Conservation (phyloP, 192 early-diverging fungal species). For the Haplosporangium gracile region DNA sequence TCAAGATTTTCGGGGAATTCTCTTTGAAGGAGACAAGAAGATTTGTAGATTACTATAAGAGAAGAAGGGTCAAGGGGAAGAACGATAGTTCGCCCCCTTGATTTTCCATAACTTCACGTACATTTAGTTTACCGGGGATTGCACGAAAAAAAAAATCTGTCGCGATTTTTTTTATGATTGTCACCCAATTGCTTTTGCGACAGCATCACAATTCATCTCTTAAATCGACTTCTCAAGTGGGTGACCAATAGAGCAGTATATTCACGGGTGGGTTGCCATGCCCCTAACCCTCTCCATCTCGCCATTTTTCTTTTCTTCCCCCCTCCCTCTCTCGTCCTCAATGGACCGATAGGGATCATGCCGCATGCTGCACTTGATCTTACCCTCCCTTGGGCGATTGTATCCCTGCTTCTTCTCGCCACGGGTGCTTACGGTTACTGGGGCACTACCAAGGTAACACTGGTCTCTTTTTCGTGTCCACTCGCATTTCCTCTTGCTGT, state of each 20-base stretch:
- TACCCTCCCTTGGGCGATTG: constrained; percentile 34
- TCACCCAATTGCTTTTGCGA: neutral
- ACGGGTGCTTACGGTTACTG: constrained; percentile 34
- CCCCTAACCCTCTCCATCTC: neutral
- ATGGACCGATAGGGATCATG: constrained; percentile 39
- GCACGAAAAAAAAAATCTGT: neutral
- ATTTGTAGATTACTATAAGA: neutral
- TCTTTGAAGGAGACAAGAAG: neutral
- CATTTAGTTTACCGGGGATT: neutral
- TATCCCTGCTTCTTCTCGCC: constrained; percentile 28
- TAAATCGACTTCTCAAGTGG: no score
- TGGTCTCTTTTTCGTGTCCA: no score
- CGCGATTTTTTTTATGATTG: no score
- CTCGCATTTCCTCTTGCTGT: neutral
- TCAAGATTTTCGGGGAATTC: neutral
- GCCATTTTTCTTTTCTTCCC: neutral
- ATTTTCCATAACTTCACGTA: neutral
- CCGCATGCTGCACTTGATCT: constrained; percentile 46
- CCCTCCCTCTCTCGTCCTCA: neutral
- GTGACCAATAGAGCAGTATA: neutral
- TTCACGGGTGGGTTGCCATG: neutral
- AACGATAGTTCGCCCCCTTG: neutral
- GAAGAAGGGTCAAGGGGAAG: neutral
- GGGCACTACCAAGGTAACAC: constrained; percentile 24
- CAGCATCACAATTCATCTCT: neutral